phyloP scores from a whole-genome alignment of 164 flowering plant genomes.

The Warburgia ugandensis region DNA sequence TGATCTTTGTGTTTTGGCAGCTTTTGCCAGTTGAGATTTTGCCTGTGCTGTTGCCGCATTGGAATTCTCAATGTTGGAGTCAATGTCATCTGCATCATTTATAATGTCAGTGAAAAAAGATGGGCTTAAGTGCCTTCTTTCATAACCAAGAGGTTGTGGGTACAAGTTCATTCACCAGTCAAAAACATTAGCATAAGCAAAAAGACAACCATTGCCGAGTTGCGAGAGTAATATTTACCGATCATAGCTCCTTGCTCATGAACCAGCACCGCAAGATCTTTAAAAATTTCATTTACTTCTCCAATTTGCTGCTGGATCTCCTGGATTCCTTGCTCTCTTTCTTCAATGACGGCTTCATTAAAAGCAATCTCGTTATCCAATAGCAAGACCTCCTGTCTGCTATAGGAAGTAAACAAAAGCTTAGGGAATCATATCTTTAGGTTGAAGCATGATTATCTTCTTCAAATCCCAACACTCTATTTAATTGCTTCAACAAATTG shows the following conservation, averaged over 20 bases:
- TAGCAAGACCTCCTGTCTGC: slow-evolving; percentile 52
- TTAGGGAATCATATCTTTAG: too few relatives aligned
- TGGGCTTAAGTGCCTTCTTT: too few relatives aligned
- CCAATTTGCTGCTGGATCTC: slow-evolving; percentile 73
- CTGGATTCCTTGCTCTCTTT: slow-evolving; percentile 73
- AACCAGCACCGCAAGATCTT: slow-evolving; percentile 69
- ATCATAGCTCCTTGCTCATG: slow-evolving; percentile 69
- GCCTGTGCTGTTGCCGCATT: slow-evolving; percentile 68
- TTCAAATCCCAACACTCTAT: too few relatives aligned
- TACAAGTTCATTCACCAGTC: too few relatives aligned
- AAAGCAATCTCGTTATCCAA: slow-evolving; percentile 56
- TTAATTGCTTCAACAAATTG: too few relatives aligned
- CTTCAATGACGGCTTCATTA: slow-evolving; percentile 72
- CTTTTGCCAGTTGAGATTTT: slow-evolving; percentile 71
- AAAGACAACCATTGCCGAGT: not conserved
- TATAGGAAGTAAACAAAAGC: not conserved
- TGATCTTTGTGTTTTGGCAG: slow-evolving; percentile 81
- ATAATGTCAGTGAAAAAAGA: too few relatives aligned
- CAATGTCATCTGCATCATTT: slow-evolving; percentile 88
- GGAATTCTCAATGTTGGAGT: slow-evolving; percentile 58
- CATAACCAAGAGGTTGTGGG: too few relatives aligned
- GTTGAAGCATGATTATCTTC: too few relatives aligned
- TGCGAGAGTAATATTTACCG: slow-evolving; percentile 29
- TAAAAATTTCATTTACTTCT: slow-evolving; percentile 76
- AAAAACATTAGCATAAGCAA: not conserved